Evolutionary conservation across 352 stramenopile species (phyloP), one percentile per base, ranked within the genome.

Genomic region (Stephanocyclus meneghinianus): DNA sequence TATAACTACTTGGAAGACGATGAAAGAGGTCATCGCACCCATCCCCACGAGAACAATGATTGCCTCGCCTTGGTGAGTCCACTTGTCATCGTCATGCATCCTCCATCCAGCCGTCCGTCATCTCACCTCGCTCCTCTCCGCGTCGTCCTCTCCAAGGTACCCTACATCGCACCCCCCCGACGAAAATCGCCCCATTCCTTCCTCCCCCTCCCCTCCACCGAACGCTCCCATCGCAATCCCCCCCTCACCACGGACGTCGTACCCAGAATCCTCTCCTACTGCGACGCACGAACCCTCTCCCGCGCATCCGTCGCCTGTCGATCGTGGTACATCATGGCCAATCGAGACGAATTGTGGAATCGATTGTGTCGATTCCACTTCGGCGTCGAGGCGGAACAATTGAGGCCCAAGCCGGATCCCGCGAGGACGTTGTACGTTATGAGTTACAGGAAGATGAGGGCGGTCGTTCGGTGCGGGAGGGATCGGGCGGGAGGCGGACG

Each of bases 251-350:
- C 18, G 16, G 81, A 87, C 62, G 59, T 84, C n/a, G 35, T 88
- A 32, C 82, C 82, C 2, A 68, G 57, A 13, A 88, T 88, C 47
- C 76, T 87, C 15, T 79, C 78, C 2, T 87, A 73, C 74, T 78
- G 63, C 42, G 81, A 87, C 55, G 77, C 76, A n/a, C 57, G 5
- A 2, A 83, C 81, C 26, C 63, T 87, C 42, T 78, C 76, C 9
- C 72, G 68, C 18, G 68, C 74, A 1, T 80, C 77, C 9, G 73
- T 45, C 15, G 67, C 75, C 11, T 88, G 72, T 40, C 56, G 50
- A 2, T 68, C 67, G 9, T 88, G 74, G 68, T 61, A 15, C n/a
- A 60, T 44, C 30, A 71, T 84, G 61, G 75, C 75, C 37, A 66
- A 83, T 29, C 32, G 59, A 3, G 72, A 86, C 69, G 48, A 71